Percentiles rank a stretch among this genome's conserved stretches.
phyloP scores from a whole-genome alignment of 2,329 filamentous ascomycete genomes.

The Diplodia intermedia region DNA sequence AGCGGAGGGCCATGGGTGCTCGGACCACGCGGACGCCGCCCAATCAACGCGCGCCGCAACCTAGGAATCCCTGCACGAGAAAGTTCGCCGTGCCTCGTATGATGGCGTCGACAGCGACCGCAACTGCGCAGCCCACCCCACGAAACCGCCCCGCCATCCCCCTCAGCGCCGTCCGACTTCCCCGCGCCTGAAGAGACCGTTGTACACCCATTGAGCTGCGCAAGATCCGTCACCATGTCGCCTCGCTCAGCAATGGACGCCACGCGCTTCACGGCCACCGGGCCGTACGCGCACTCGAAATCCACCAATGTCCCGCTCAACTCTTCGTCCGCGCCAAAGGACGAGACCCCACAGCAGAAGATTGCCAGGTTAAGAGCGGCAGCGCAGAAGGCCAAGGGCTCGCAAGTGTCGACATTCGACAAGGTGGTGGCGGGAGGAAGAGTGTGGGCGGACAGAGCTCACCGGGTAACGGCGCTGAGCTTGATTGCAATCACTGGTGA shows the following conservation, averaged over 20 bases:
- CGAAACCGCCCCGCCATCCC: constrained; percentile 23
- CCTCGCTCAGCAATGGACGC: constrained; percentile 78
- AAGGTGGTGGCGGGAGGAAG: constrained; percentile 60
- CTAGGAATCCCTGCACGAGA: constrained; percentile 30
- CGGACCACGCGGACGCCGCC: not conserved
- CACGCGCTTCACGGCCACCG: constrained; percentile 77
- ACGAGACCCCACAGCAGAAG: constrained; percentile 62
- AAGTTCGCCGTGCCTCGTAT: constrained; percentile 30
- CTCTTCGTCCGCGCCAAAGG: constrained; percentile 51
- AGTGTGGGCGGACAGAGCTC: constrained; percentile 65
- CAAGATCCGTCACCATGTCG: constrained; percentile 44
- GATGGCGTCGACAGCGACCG: constrained; percentile 19
- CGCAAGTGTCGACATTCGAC: constrained; percentile 63
- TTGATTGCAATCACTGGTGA: constrained; percentile 68
- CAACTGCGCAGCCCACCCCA: constrained; percentile 22
- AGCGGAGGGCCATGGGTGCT: not conserved
- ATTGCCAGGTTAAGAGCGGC: constrained; percentile 60
- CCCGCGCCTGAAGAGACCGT: not conserved
- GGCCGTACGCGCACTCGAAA: constrained; percentile 73
- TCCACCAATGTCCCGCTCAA: constrained; percentile 48
- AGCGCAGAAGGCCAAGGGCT: constrained; percentile 55
- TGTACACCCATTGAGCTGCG: constrained; percentile 20
- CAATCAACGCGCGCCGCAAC: not conserved
- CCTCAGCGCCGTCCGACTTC: not conserved
- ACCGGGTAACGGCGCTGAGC: constrained; percentile 65